These are phyloP conservation scores for Gaillardinia entomophila DNA, from an alignment of 805 yeast genomes.

Conservation along the genomic window DNA sequence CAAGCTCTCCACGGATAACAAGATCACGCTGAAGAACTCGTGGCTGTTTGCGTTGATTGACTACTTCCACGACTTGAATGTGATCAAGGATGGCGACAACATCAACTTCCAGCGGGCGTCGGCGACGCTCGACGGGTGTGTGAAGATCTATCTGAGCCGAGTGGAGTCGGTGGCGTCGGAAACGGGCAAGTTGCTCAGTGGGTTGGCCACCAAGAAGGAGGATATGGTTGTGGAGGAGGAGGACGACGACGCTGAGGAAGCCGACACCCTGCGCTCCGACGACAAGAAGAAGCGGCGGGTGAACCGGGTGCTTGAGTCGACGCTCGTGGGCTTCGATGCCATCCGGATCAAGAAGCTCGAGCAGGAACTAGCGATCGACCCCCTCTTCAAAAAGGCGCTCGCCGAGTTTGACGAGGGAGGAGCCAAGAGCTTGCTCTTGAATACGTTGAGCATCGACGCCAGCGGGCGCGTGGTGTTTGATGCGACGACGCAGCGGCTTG, in stretches of 20 bases:
- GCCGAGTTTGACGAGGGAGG: constrained; percentile 84
- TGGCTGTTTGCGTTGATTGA: constrained; percentile 92
- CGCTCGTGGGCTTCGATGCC: constrained; percentile 34
- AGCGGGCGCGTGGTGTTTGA: constrained; percentile 61
- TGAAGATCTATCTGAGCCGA: constrained; percentile 84
- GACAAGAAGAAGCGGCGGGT: constrained; percentile 20
- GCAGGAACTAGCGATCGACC: constrained; percentile 63
- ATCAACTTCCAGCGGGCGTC: constrained; percentile 89
- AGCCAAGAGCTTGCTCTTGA: constrained; percentile 61
- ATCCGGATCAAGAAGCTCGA: constrained; percentile 53
- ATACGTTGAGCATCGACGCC: constrained; percentile 51
- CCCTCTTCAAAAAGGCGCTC: constrained; percentile 66
- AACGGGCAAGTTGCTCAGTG: constrained; percentile 77
- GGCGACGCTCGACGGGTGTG: constrained; percentile 91
- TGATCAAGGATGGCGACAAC: constrained; percentile 34
- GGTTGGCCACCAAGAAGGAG: constrained; percentile 43
- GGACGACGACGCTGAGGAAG: constrained; percentile 12
- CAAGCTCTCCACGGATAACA: constrained; percentile 32
- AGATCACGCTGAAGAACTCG: constrained; percentile 76
- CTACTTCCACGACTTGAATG: constrained; percentile 78
- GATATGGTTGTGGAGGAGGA: constrained; percentile 9
- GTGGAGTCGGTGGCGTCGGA: constrained; percentile 90
- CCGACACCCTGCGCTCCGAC: constrained; percentile 7
- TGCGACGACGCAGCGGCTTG: constrained; percentile 39
- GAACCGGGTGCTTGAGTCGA: constrained; percentile 18